A percentile compares a stretch with the other conserved stretches of the same genome.
These are phyloP conservation scores for Trichopus zeylanicus DNA, from an alignment of 116 monocot species.

Conservation along the genomic window DNA sequence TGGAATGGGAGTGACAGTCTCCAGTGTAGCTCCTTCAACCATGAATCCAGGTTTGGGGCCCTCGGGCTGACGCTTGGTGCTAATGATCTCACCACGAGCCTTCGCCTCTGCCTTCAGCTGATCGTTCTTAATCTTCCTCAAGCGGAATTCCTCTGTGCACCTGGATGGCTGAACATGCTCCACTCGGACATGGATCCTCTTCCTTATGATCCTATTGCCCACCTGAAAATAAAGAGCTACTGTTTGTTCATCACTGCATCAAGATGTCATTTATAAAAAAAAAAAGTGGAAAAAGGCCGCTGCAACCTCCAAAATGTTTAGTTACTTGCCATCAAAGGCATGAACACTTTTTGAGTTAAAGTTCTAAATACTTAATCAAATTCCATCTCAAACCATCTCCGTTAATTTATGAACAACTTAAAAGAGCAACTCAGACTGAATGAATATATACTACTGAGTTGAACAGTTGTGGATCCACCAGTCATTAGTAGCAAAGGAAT, in stretches of 20 bases:
- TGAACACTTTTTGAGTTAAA: too few species aligned
- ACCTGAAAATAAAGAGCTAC: constrained; percentile 9
- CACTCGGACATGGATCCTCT: constrained; percentile 27
- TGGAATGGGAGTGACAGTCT: constrained; percentile 30
- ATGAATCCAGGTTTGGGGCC: constrained; percentile 28
- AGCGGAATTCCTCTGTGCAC: constrained; percentile 22
- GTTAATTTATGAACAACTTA: too few species aligned
- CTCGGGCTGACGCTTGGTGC: constrained; percentile 33
- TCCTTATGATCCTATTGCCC: constrained; percentile 28
- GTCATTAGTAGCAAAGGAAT: too few species aligned
- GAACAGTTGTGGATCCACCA: too few species aligned
- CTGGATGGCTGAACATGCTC: constrained; percentile 29
- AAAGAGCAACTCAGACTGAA: too few species aligned
- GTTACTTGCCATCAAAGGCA: too few species aligned
- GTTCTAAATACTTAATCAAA: too few species aligned
- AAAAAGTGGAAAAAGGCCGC: too few species aligned
- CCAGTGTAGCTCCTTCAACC: constrained; percentile 18
- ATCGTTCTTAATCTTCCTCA: constrained; percentile 34
- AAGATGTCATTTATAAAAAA: too few species aligned
- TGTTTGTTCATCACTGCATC: neutral
- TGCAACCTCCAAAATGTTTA: too few species aligned
- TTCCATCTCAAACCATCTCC: too few species aligned
- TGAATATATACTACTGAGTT: too few species aligned
- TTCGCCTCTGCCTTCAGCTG: constrained; percentile 24
- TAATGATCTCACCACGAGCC: constrained; percentile 24